Evolutionary conservation across 768 basidiomycete species (phyloP).

Genomic region (Rhodotorula sphaerocarpa): DNA sequence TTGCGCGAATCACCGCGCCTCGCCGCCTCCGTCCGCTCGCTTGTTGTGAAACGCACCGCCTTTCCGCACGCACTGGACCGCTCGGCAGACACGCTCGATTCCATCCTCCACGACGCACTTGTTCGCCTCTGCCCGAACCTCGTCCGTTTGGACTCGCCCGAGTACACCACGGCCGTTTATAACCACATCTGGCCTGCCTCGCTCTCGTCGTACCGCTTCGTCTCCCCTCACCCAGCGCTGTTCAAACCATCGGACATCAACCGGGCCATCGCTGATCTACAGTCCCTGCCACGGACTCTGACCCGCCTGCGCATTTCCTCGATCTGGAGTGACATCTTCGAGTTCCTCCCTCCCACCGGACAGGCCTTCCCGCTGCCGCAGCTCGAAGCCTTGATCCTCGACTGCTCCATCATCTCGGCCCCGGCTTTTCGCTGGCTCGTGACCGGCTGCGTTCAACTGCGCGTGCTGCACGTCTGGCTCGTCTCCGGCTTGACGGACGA

Average conservation of each 20-base stretch:
- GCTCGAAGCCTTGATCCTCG: background rate
- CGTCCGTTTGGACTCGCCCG: conserved; percentile 5
- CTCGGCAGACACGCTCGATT: background rate
- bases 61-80: too few relatives aligned
- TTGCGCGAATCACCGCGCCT: background rate
- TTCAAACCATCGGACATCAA: background rate
- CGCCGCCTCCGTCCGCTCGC: background rate
- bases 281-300: background rate
- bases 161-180: too few relatives aligned
- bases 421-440: background rate
- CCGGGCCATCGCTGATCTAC: background rate
- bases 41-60: too few relatives aligned
- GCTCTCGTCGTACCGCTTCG: conserved; percentile 2
- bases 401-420: background rate
- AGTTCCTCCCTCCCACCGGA: background rate
- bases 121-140: conserved; percentile 6
- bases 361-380: background rate
- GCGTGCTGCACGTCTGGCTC: background rate
- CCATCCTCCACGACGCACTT: conserved; percentile 19
- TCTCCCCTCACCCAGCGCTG: too few relatives aligned
- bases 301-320: conserved; percentile 1
- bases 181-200: too few relatives aligned
- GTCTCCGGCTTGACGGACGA: background rate
- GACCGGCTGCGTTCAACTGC: background rate
- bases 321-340: background rate